These are phyloP conservation scores for Magnaporthales sp. DNA, from an alignment of 2,329 filamentous ascomycete species.

Conservation along the genomic window DNA sequence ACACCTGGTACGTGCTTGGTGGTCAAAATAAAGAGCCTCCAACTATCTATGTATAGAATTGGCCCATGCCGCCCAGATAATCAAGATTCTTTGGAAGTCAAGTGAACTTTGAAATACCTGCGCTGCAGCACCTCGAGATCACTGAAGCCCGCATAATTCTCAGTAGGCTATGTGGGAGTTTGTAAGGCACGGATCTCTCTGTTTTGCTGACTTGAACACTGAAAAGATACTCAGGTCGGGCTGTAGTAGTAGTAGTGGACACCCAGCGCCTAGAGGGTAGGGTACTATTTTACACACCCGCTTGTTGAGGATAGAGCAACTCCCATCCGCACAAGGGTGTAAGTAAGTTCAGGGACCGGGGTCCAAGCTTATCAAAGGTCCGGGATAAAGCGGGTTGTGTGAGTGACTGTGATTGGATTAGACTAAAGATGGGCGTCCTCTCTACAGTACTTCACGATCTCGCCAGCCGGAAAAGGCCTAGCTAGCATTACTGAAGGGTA, in stretches of 20 bases:
- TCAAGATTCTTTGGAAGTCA: not conserved
- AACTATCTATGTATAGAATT: not conserved
- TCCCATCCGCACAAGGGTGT: not conserved
- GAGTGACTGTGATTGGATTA: not conserved
- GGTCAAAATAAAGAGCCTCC: not conserved
- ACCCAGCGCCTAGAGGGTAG: no score
- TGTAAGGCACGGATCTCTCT: not conserved
- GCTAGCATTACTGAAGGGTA: not conserved
- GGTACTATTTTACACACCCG: not conserved
- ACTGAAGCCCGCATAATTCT: no score
- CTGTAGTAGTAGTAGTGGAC: not conserved
- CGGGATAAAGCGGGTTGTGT: not conserved
- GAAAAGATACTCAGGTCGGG: not conserved
- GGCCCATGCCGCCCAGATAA: not conserved
- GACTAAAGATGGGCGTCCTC: not conserved
- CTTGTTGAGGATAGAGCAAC: not conserved
- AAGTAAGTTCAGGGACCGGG: not conserved
- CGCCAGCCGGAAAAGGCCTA: not conserved
- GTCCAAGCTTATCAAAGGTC: not conserved
- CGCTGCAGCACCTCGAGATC: no score
- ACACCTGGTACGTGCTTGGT: not conserved
- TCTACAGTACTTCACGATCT: not conserved
- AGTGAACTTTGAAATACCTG: not conserved
- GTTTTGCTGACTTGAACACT: not conserved
- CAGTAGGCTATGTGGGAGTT: not conserved